Conservation (phyloP, 306 rosid species). For the Begonia fuchsioides region DNA sequence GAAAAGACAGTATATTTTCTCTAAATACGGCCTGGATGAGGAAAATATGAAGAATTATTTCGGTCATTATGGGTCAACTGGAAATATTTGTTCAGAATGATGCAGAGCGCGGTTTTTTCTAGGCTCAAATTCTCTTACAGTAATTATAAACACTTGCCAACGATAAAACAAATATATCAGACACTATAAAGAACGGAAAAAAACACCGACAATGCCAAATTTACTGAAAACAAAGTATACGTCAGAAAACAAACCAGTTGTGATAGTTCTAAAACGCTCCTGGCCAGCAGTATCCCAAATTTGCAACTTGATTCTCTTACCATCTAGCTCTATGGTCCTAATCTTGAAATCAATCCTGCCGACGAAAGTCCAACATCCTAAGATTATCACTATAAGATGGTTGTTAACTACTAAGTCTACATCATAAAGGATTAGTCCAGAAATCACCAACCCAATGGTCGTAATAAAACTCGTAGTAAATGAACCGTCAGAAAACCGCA, state of each 20-base stretch:
- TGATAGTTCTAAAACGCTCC: slow-evolving; percentile 89
- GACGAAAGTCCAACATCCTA: slow-evolving; percentile 11
- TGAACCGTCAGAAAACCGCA: slow-evolving; percentile 97
- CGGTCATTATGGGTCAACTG: too few relatives aligned
- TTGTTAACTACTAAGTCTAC: not conserved
- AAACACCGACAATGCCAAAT: not conserved
- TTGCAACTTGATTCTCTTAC: slow-evolving; percentile 85
- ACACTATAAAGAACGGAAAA: too few relatives aligned
- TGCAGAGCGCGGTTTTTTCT: too few relatives aligned
- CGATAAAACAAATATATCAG: too few relatives aligned
- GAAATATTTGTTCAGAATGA: too few relatives aligned
- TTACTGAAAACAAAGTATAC: not conserved
- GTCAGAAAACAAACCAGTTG: slow-evolving; percentile 53
- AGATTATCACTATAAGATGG: too few relatives aligned
- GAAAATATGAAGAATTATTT: too few relatives aligned
- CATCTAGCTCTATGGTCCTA: slow-evolving; percentile 93
- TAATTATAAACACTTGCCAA: too few relatives aligned
- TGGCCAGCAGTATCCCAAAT: slow-evolving; percentile 99
- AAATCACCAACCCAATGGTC: slow-evolving; percentile 63
- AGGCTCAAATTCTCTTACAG: too few relatives aligned
- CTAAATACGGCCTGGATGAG: too few relatives aligned
- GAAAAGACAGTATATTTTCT: too few relatives aligned
- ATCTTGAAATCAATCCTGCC: slow-evolving; percentile 90
- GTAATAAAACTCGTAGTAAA: slow-evolving; percentile 93
- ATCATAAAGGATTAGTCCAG: not conserved